Base-by-base conservation (phyloP, 768 basidiomycete species). In the Psilocybe cubensis region DNA sequence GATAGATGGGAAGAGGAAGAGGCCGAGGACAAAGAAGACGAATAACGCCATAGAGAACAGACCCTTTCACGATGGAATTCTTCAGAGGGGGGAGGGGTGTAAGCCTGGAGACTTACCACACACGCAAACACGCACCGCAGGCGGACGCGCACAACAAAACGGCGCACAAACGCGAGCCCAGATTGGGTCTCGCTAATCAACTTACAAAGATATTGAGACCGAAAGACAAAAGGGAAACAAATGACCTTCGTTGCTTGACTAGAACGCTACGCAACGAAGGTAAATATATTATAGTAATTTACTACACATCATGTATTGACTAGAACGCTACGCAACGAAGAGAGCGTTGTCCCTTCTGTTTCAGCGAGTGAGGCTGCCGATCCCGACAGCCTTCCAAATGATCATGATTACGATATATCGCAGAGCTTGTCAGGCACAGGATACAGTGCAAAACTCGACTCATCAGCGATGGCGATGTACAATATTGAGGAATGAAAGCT, bases 1-100 rank as follows among this genome's bases (percentile, higher is more conserved):
- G 66, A 71, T 45, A 41, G 44, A 9, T 68, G 65, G 60, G 33
- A 45, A 35, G 17, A 27, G 18, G 12, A 31, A 21, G n/a, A 31
- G 1, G 11, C 14, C 0, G 14, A 4, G 4, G 25, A n/a, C 10
- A 3, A 14, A 17, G 17, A 17, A 25, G 17, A 4, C 1, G n/a
- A n/a, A n/a, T 23, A 11, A 23, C 7, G 10, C 11, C 11, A 4
- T 23, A 10, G 11, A 24, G 21, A 29, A 20, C 20, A 47, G 21
- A n/a, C n/a, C 29, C 31, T 40, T 31, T 11, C 24, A 42, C 25
- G 23, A 4, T 23, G 29, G 23, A 38, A 14, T 53, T 53, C 28
- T 35, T 18, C 49, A 35, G 11, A 29, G 25, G 28, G 46, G 3
- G 46, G 46, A 48, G 46, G 46, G 18, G 46, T 48, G 46, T 48